Base-by-base conservation (phyloP, 805 yeast genomes). In the Candida corydali region DNA sequence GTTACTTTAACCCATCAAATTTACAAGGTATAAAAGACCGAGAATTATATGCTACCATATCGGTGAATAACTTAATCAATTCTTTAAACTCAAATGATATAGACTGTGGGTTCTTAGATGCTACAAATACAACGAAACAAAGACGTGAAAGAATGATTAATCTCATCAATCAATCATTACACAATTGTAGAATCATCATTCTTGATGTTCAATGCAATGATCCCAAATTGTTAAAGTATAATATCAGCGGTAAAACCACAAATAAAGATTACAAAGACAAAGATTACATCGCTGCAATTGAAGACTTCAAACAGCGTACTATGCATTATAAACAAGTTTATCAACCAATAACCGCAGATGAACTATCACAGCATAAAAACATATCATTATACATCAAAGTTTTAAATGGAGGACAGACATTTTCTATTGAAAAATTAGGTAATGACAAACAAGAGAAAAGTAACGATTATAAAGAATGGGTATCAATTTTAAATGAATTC, bases 161-260 rank as follows among this genome's bases (percentile, higher is more conserved):
- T 8, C 39, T 50, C 15, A 50, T 59, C 12, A 42, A 45, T 14
- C 42, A 51, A 17, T 29, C 29, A 14, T 23, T 29, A 5, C 35
- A 46, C 10, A 56, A 57, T 8, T 40, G 46, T 30, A 66, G 69
- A 31, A 70, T 83, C 3, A 52, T 79, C 10, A 63, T 82, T 7
- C 58, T 82, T 28, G 84, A 82, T 50, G 73, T 82, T 19, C 69
- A 75, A 44, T 78, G 85, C 49, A 55, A 65, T n/a, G 75, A 78
- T 50, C 55, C 56, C 20, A 64, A 65, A 12, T 65, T 78, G 20
- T 57, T 80, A 46, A 65, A 73, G 40, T 82, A 55, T 54, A 82
- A 82, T 56, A 78, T 82, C 37, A 78, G 75, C 47, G 75, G 77
- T 35, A 82, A 82, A 54, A 72, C 87, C 0, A 64, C 61, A 36